These are phyloP conservation scores for Byssothecium circinans DNA, from an alignment of 2,329 filamentous ascomycete genomes.

Conservation along the genomic window DNA sequence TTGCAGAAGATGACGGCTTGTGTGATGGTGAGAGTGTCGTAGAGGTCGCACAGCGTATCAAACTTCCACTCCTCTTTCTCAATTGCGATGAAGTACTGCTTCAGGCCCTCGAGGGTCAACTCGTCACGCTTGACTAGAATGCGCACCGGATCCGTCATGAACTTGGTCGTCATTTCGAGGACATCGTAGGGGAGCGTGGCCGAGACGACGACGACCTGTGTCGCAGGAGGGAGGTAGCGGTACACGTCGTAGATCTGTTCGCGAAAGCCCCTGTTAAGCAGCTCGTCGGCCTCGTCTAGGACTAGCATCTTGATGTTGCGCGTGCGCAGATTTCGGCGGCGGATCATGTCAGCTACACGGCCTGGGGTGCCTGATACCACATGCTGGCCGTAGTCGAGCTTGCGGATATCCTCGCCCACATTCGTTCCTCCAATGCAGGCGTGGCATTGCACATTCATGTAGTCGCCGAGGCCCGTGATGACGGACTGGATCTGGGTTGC, in stretches of 20 bases:
- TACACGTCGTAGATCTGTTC: conserved; percentile 99
- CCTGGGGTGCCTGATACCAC: conserved; percentile 98
- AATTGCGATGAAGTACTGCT: conserved; percentile 99
- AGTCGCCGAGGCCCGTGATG: conserved; percentile 99
- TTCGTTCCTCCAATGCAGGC: conserved; percentile 98
- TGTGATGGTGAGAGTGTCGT: conserved; percentile 97
- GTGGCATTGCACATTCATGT: conserved; percentile 99
- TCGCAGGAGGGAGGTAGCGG: conserved; percentile 92
- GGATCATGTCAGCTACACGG: conserved; percentile 85
- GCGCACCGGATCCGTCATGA: conserved; percentile 97
- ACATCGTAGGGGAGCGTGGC: conserved; percentile 97
- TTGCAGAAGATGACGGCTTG: conserved; percentile 99
- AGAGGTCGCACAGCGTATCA: conserved; percentile 96
- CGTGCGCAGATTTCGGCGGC: conserved; percentile 70
- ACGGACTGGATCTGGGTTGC: conserved; percentile 98
- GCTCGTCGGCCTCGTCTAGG: conserved; percentile 74
- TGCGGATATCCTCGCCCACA: conserved; percentile 95
- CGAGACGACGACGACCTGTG: conserved; percentile 97
- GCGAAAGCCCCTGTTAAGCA: conserved; percentile 90
- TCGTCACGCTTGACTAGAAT: conserved; percentile 99
- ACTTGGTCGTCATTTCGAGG: conserved; percentile 98
- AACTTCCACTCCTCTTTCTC: conserved; percentile 99
- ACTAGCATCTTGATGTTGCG: conserved; percentile 79
- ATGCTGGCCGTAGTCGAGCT: conserved; percentile 96
- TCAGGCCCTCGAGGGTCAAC: conserved; percentile 92